A percentile compares a stretch with the other conserved stretches of the same genome.
Evolutionary conservation across 1,284 basidiomycete species (phyloP).

Genomic region (Heterobasidion annosum): DNA sequence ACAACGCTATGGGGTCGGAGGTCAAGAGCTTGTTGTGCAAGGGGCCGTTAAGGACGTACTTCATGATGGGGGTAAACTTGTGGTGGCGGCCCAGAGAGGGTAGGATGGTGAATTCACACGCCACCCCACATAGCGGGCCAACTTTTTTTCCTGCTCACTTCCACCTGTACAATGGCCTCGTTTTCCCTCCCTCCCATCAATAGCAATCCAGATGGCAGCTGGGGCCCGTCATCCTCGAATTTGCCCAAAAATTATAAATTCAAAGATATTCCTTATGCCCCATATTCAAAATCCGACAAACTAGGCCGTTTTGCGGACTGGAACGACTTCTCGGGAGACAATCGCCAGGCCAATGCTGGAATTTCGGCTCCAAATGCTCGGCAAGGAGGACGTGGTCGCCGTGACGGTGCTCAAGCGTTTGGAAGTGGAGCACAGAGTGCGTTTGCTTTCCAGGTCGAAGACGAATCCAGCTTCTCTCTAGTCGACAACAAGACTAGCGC

Average conservation of each 20-base stretch:
- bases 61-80: conserved; percentile 35
- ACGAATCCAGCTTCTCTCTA: conserved; percentile 95
- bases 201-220: conserved; percentile 76
- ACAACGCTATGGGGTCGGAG: conserved; percentile 56
- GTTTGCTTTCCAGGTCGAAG: conserved; percentile 98
- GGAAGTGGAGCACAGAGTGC: conserved; percentile 83
- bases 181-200: conserved; percentile 72
- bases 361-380: conserved; percentile 33
- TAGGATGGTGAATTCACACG: conserved; percentile 8
- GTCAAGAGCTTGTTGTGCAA: neutral
- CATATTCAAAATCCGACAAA: conserved; percentile 98
- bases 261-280: conserved; percentile 91
- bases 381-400: conserved; percentile 41
- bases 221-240: conserved; percentile 73
- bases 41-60: conserved; percentile 35
- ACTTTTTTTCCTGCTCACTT: conserved; percentile 1
- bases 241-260: conserved; percentile 76
- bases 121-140: conserved; percentile 1
- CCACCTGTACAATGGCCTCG: conserved; percentile 45
- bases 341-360: conserved; percentile 48
- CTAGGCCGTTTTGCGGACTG: conserved; percentile 97
- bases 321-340: conserved; percentile 72
- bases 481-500: conserved; percentile 81
- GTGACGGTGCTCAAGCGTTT: conserved; percentile 64
- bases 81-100: neutral